Evolutionary conservation across 352 stramenopile species (phyloP), one percentile per base, ranked within the genome.

Genomic region (Pythium monospermum): DNA sequence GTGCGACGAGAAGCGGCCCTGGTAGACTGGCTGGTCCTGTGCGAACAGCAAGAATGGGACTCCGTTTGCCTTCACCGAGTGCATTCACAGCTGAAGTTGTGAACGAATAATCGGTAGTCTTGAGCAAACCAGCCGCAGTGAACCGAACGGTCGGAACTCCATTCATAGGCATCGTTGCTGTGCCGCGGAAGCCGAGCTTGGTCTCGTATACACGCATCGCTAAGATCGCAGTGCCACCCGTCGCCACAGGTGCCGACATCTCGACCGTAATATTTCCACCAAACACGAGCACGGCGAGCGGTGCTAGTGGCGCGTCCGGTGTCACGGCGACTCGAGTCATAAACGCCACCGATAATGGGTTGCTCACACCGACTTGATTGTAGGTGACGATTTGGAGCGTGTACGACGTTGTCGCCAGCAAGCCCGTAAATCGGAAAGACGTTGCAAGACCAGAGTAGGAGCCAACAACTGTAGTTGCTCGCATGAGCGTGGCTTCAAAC

Each of bases 181-280:
- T 76, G 6, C 50, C 59, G 11, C 71, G 37, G 2, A 43, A 37
- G 1, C 62, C 69, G 7, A 58, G n/a, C 4, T 15, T 66, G 8
- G 47, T 47, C 19, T 83, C 64, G 32, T 74, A 83, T 15, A 89
- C 22, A 4, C 66, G 73, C 45, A 85, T 63, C 0, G n/a, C 32
- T 8, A 49, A 75, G 13, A 82, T 56, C 3, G 42, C 0, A 0
- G 55, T 51, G 19, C 78, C 78, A 28, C 78, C 78, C 1, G 69
- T 75, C n/a, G 80, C 66, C 0, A 68, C 1, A 10, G 78, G 73
- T 13, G 53, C 22, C 0, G 52, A 33, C 0, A 85, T 19, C 46
- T 79, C 51, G 12, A 87, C 49, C 4, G 73, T 87, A n/a, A 85
- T 68, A 32, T 80, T 89, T 1, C 75, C 75, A 15, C 78, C 78